These are phyloP conservation scores for Aspergillus sp. DNA, from an alignment of 2,329 filamentous ascomycete genomes.

Conservation along the genomic window DNA sequence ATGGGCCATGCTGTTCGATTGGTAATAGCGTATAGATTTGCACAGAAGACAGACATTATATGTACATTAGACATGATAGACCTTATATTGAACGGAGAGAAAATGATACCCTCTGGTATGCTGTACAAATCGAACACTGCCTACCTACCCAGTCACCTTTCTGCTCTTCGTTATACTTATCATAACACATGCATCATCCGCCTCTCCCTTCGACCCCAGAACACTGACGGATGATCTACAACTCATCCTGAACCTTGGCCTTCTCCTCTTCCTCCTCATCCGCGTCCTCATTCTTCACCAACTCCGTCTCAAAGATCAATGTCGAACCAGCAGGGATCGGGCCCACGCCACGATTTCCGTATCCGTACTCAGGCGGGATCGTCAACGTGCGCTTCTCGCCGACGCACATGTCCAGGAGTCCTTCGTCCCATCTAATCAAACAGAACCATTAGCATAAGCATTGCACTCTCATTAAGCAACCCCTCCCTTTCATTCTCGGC, in stretches of 20 bases:
- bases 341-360: conserved; percentile 72
- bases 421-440: conserved; percentile 75
- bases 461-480: no score
- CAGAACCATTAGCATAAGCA: conserved; percentile 8
- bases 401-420: conserved; percentile 89
- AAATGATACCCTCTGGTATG: not conserved
- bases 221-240: not conserved
- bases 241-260: not conserved
- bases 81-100: not conserved
- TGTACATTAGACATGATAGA: not conserved
- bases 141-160: no score
- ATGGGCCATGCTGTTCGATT: not conserved
- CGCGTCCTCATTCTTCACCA: conserved; percentile 80
- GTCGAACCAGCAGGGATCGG: conserved; percentile 82
- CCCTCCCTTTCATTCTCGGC: no score
- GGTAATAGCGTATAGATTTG: not conserved
- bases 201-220: not conserved
- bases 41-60: not conserved
- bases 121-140: not conserved
- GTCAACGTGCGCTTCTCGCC: conserved; percentile 89
- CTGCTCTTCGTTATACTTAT: not conserved
- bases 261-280: conserved; percentile 41
- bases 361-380: conserved; percentile 82
- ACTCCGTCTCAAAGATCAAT: conserved; percentile 87
- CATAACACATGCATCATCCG: not conserved